Evolutionary conservation across 176 grass and related monocot genomes (phyloP), one percentile per base, ranked within the genome.

Genomic region (Elaeis guineensis): DNA sequence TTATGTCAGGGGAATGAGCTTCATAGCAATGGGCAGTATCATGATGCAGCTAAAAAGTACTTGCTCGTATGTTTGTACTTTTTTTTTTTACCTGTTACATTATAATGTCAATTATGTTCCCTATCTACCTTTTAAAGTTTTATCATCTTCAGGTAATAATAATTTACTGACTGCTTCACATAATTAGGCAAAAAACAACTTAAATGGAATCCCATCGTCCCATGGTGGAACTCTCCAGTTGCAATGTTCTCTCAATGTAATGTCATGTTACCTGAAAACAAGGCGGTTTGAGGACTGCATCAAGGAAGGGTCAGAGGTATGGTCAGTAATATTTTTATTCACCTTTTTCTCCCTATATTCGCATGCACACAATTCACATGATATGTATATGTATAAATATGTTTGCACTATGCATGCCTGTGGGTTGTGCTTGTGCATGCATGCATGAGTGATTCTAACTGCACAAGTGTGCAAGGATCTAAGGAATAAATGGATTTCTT

Each of bases 291-390:
- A 89, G 30, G 87, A 97, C 72, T 97, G 93, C 61, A 72, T 97
- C 69, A 78, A 55, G 17, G 87, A 97, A 82, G 93, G 93, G 63
- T 88, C 84, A 70, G 93, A 97, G 93, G 93, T 97, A 91, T 62
- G 71, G 44, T 52, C 65, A 23, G 60, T 28, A 3, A 28, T 2
- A 4, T 28, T 28, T 28, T 28, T 28, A 28, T 28, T 26, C 4
- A 1, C 4, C 25, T 28, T 5, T 28, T 28, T 28, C 26, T 28
- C 26, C 5, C n/a, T n/a, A n/a, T n/a, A n/a, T n/a, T n/a, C n/a
- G n/a, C n/a, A n/a, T n/a, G n/a, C n/a, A n/a, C n/a, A n/a, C n/a
- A n/a, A 28, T 28, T 28, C 26, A 28, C 26, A 28, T 5, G 5
- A 28, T 28, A 28, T 28, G 26, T 28, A 28, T 28, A n/a, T n/a